Evolutionary conservation across 2,329 filamentous ascomycete genomes (phyloP).

Genomic region (Cercospora canescens): DNA sequence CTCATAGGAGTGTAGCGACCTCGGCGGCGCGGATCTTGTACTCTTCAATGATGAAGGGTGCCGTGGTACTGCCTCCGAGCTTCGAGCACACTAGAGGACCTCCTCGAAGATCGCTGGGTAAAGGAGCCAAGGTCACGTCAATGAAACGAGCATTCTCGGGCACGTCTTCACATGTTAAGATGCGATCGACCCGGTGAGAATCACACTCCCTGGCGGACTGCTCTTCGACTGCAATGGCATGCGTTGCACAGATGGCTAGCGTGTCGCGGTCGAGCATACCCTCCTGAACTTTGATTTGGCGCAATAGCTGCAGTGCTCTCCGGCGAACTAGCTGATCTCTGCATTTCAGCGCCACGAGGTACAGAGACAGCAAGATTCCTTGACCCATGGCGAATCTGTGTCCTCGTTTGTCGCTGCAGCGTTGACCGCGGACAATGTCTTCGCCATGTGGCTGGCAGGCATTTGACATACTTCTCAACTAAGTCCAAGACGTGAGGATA

Average conservation of each 20-base stretch:
- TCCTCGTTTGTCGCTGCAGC: background rate
- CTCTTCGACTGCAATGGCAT: background rate
- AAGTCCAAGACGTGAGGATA: background rate
- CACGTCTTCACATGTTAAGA: background rate
- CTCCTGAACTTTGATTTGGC: background rate
- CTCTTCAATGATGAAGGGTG: background rate
- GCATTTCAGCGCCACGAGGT: background rate
- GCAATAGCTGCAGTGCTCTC: background rate
- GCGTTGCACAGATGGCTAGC: background rate
- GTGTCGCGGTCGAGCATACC: background rate
- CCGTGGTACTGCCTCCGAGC: background rate
- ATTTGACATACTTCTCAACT: background rate
- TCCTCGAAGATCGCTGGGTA: background rate
- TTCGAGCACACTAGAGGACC: background rate
- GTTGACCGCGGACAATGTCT: background rate
- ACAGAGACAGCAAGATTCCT: background rate
- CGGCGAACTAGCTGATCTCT: background rate
- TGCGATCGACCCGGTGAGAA: background rate
- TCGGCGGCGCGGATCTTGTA: background rate
- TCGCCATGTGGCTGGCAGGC: background rate
- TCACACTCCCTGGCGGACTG: background rate
- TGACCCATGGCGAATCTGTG: background rate
- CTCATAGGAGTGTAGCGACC: background rate
- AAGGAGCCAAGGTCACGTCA: background rate
- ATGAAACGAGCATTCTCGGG: background rate